These are phyloP conservation scores for Teratosphaeria zuluensis DNA, from an alignment of 2,329 filamentous ascomycete genomes.

Conservation along the genomic window DNA sequence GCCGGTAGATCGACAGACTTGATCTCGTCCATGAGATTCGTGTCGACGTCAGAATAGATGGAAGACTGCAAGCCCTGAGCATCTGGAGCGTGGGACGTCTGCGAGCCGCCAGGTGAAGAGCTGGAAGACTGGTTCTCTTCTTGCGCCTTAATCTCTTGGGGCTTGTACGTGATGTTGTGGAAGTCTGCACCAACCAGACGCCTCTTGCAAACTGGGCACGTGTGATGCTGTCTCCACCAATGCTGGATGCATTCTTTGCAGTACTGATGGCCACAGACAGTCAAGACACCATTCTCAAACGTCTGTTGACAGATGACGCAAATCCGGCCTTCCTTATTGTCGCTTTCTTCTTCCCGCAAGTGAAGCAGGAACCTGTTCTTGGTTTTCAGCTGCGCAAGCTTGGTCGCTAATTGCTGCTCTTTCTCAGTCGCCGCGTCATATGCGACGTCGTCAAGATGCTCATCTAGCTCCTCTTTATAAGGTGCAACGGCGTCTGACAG, in stretches of 20 bases:
- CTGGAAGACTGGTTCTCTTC: constrained; percentile 33
- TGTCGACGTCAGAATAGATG: constrained; percentile 73
- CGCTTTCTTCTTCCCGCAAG: constrained; percentile 51
- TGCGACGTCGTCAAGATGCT: constrained; percentile 44
- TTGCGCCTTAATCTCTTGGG: constrained; percentile 60
- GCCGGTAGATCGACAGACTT: constrained; percentile 61
- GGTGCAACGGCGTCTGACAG: constrained; percentile 82
- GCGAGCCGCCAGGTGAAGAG: constrained; percentile 5
- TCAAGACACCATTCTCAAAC: constrained; percentile 72
- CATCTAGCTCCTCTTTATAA: constrained; percentile 55
- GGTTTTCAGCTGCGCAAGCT: constrained; percentile 54
- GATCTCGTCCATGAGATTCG: constrained; percentile 65
- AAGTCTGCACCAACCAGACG: constrained; percentile 57
- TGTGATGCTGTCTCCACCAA: constrained; percentile 67
- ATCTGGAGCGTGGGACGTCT: constrained; percentile 4
- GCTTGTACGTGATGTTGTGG: constrained; percentile 76
- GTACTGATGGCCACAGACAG: constrained; percentile 83
- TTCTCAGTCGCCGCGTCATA: constrained; percentile 32
- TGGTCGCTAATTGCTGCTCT: constrained; percentile 46
- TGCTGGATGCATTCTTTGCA: constrained; percentile 76
- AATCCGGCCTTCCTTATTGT: constrained; percentile 45
- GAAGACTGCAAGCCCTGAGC: constrained; percentile 15
- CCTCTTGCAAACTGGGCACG: constrained; percentile 78
- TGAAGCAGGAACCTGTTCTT: constrained; percentile 68
- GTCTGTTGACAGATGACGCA: constrained; percentile 78